Evolutionary conservation across 805 yeast genomes (phyloP), one percentile per base, ranked within the genome.

Genomic region (Nakazawaea sp.): DNA sequence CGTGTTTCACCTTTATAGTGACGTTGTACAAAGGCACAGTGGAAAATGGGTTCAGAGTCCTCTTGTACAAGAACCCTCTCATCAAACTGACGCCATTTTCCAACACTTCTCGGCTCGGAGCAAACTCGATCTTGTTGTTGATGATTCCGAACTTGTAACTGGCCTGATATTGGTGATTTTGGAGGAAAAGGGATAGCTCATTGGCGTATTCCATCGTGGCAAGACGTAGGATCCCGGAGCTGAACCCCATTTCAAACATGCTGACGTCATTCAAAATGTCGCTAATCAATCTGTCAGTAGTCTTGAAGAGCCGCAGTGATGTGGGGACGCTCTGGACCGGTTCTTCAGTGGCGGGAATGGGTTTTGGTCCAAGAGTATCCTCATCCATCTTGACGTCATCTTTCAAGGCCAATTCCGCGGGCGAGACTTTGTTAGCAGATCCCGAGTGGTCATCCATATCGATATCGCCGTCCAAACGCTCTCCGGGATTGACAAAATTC

Each of bases 211-310:
- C 61, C 24, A 70, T 49, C 4, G 67, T 43, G 6, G 50, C 51
- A 11, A 35, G 41, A 2, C 44, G 43, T 15, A 63, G 38, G 9
- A 63, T 45, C 12, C 63, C 62, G 4, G 45, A 34, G 5, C 45
- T 27, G 27, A 30, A 35, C 16, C 34, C 38, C 12, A 25, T 30
- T 17, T 41, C 32, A 3, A 60, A 39, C 42, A 66, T 64, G 23
- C 56, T 44, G 7, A 69, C 51, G 41, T 66, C 72, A 21, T 62
- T 66, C 36, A 70, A 59, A 21, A 82, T 50, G 48, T 82, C 90
- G 51, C 80, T 87, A 17, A 81, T 47, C 16, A 83, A 62, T 38
- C 90, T 61, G 48, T 82, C 82, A 5, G 79, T 56, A 0, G 90
- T 81, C 48, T 82, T 83, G 57, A 75, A 74, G 26, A 51, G 44